Base-by-base conservation (phyloP, 768 basidiomycete genomes). In the Rhodosporidiobolus odoratus region DNA sequence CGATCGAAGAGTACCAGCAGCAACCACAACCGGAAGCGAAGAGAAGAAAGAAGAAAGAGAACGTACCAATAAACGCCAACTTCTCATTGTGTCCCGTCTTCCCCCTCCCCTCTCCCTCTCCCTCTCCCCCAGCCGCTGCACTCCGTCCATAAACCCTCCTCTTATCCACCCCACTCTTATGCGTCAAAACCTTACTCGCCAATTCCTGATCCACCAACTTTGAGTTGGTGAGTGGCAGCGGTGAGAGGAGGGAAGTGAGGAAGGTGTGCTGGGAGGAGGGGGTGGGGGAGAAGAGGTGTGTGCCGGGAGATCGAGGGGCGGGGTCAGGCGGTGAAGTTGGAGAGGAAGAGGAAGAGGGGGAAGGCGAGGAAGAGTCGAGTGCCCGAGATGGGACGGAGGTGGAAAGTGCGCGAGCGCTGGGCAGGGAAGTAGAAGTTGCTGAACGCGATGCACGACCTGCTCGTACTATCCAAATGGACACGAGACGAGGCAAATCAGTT, bases 161-260 rank as follows among this genome's bases (percentile, higher is more conserved):
- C 58, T 72, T 72, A 41, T 72, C 71, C 27, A 67, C 66, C 16
- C 65, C 71, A 53, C 71, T 72, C 71, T 72, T 72, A 62, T 72
- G 71, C 10, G 71, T 72, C 37, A 72, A 25, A 25, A 58, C 62
- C 48, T 66, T 62, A 16, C 43, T 58, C 1, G 66, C 66, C 35
- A 64, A 30, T 5, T 32, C 27, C 3, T 13, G 17, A 34, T 60
- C 62, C 58, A 72, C 53, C 21, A 66, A n/a, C 2, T 50, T 13
- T 17, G 45, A 23, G 43, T 71, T 62, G 9, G 69, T 64, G 13
- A 66, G 52, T 25, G 58, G 35, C 10, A 66, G 16, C 2, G 58
- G 58, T 5, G 47, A 23, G 30, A 62, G 40, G 38, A 71, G 58
- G 13, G 38, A 10, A 16, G 34, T 15, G 60, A 71, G 69, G 69